These are phyloP conservation scores for Exserohilum turcica DNA, from an alignment of 2,329 filamentous ascomycete genomes.

Conservation along the genomic window DNA sequence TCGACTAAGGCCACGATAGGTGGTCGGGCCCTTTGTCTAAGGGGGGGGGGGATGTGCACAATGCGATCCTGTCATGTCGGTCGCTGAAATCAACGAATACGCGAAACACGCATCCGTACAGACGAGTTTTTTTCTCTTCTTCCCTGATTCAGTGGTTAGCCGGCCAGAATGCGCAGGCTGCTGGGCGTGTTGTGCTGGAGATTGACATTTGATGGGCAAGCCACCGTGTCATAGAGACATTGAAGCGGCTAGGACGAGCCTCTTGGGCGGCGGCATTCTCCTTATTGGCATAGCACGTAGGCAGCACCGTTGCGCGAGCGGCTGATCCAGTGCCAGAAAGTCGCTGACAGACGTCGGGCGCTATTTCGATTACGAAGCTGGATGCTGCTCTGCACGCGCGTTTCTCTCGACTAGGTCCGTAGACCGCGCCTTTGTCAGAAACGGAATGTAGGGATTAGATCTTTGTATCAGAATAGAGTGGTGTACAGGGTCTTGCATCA, in stretches of 20 bases:
- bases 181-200: background rate
- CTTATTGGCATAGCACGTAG: background rate
- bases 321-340: background rate
- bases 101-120: background rate
- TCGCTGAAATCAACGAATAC: background rate
- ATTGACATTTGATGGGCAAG: background rate
- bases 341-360: background rate
- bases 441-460: slow-evolving; percentile 27
- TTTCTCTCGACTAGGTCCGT: background rate
- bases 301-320: background rate
- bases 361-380: slow-evolving; percentile 7
- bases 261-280: background rate
- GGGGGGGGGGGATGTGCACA: background rate
- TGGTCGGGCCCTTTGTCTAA: background rate
- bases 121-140: too few relatives aligned
- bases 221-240: background rate
- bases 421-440: slow-evolving; percentile 10
- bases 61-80: background rate
- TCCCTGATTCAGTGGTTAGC: too few relatives aligned
- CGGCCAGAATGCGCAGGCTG: slow-evolving; percentile 6
- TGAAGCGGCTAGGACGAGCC: background rate
- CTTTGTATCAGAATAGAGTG: slow-evolving; percentile 25
- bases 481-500: slow-evolving; percentile 34
- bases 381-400: background rate
- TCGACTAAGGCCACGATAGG: background rate